Conservation (phyloP, 2,329 filamentous ascomycete genomes). For the Colletotrichum shisoi region DNA sequence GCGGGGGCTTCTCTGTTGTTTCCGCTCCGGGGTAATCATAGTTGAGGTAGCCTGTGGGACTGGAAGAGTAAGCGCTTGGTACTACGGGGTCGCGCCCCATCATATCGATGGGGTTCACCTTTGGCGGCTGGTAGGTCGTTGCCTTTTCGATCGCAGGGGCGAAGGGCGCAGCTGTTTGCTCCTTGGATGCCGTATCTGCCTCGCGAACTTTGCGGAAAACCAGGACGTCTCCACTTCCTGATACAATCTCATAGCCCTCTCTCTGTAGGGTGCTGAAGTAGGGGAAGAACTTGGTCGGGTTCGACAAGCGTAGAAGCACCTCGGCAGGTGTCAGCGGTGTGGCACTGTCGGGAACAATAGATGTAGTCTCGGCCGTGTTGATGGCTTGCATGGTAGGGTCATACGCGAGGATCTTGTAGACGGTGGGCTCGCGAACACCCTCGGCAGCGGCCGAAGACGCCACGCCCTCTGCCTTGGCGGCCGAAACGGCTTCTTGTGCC, state of each 20-base stretch:
- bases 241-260: slow-evolving; percentile 72
- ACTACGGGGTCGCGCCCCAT: slow-evolving; percentile 54
- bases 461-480: not conserved
- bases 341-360: slow-evolving; percentile 59
- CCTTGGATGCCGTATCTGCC: slow-evolving; percentile 41
- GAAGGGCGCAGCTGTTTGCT: slow-evolving; percentile 6
- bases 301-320: slow-evolving; percentile 66
- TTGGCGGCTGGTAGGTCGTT: slow-evolving; percentile 37
- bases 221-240: slow-evolving; percentile 68
- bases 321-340: slow-evolving; percentile 65
- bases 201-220: slow-evolving; percentile 69
- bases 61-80: slow-evolving; percentile 65
- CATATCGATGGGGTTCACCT: slow-evolving; percentile 68
- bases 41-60: slow-evolving; percentile 71
- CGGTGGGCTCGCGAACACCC: slow-evolving; percentile 40
- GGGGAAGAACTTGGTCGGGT: slow-evolving; percentile 71
- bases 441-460: slow-evolving; percentile 9
- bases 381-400: slow-evolving; percentile 66
- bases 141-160: slow-evolving; percentile 31
- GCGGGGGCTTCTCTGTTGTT: slow-evolving; percentile 44
- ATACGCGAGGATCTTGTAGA: slow-evolving; percentile 74
- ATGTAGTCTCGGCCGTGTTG: slow-evolving; percentile 67
- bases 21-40: slow-evolving; percentile 57
- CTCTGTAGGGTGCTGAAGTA: slow-evolving; percentile 66
- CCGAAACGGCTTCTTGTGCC: slow-evolving; percentile 1